phyloP scores from a whole-genome alignment of 139 green algal species.

The Zygnema circumcarinatum region DNA sequence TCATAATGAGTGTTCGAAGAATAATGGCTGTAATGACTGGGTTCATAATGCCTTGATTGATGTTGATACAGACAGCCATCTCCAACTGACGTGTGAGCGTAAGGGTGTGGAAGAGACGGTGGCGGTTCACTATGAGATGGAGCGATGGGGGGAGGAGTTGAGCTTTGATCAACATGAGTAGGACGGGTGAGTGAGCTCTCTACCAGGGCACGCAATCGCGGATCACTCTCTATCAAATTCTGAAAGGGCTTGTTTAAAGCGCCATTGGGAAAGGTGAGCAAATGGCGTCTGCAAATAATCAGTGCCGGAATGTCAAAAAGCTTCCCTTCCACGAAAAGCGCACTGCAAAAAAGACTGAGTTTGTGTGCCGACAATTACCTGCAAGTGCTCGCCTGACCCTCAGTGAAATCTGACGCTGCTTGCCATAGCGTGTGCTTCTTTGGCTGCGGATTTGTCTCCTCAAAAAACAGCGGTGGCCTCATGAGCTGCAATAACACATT shows the following conservation, averaged over 20 bases:
- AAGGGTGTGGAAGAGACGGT: neutral
- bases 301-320: neutral
- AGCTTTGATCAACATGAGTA: neutral
- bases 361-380: no score
- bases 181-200: no score
- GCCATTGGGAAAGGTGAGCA: neutral
- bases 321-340: no score
- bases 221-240: neutral
- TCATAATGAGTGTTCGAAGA: neutral
- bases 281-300: neutral
- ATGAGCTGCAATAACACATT: conserved; percentile 16
- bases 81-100: neutral
- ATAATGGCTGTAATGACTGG: neutral
- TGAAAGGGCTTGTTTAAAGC: neutral
- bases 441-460: conserved; percentile 61
- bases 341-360: no score
- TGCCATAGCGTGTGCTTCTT: conserved; percentile 61
- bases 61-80: neutral
- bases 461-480: conserved; percentile 50
- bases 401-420: conserved; percentile 49
- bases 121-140: neutral
- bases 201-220: neutral
- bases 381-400: conserved; percentile 50
- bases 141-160: neutral
- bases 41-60: no score